Evolutionary conservation across 2,329 filamentous ascomycete genomes (phyloP).

Genomic region (Fusarium subglutinans): DNA sequence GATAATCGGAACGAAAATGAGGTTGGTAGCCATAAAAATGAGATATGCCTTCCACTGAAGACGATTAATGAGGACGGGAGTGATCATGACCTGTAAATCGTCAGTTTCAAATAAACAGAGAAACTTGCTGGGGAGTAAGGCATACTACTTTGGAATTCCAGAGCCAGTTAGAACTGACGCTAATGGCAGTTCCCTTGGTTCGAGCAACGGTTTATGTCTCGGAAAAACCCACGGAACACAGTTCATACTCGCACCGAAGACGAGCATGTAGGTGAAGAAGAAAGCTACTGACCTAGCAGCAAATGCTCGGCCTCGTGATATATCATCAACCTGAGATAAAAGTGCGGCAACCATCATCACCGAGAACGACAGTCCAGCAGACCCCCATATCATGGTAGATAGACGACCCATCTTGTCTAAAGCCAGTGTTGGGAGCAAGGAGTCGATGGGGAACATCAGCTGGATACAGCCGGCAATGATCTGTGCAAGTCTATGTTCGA

Average conservation of each 20-base stretch:
- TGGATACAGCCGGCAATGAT: conserved; percentile 51
- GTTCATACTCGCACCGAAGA: conserved; percentile 35
- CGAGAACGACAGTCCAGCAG: conserved; percentile 36
- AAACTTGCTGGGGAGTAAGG: conserved; percentile 15
- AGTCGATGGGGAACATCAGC: conserved; percentile 52
- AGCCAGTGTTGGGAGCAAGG: conserved; percentile 46
- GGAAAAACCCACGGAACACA: conserved; percentile 28
- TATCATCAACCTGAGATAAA: conserved; percentile 25
- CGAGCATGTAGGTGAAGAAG: conserved; percentile 34
- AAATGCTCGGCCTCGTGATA: conserved; percentile 12
- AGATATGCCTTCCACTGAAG: conserved; percentile 15
- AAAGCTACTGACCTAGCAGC: conserved; percentile 29
- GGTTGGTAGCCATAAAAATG: conserved; percentile 17
- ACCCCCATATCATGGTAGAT: conserved; percentile 56
- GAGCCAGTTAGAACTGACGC: conserved; percentile 21
- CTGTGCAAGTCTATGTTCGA: conserved; percentile 39
- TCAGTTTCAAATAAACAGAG: neutral
- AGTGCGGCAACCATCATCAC: conserved; percentile 38
- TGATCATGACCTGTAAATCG: conserved; percentile 57
- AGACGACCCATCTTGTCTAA: conserved; percentile 52
- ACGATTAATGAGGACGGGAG: conserved; percentile 45
- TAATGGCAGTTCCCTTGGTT: conserved; percentile 35
- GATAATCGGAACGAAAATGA: neutral
- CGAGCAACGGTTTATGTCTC: neutral
- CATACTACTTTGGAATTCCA: conserved; percentile 16